Evolutionary conservation across 345 rosid genomes (phyloP).

Genomic region (Eucalyptus paniculata): DNA sequence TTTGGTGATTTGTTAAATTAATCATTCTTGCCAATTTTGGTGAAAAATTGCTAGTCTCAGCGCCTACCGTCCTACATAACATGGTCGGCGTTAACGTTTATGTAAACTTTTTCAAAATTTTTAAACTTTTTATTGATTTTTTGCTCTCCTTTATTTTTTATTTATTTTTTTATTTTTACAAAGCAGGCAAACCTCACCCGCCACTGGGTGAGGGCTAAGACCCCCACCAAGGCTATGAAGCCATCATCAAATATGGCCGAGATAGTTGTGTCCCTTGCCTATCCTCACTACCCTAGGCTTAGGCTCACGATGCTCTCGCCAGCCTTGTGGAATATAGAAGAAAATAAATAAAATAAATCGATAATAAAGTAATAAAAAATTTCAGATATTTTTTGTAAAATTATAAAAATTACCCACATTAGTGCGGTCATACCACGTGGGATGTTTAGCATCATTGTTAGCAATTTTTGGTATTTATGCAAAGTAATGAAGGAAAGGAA

Average conservation of each 20-base stretch:
- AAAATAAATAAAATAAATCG: accelerated
- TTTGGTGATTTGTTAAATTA: no score
- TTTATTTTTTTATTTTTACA: no score
- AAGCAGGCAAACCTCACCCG: accelerated
- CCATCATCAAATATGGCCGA: not conserved
- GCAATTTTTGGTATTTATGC: not conserved
- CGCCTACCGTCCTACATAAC: accelerated
- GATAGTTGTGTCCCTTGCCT: not conserved
- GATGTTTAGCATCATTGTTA: not conserved
- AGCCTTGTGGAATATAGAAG: not conserved
- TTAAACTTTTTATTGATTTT: no score
- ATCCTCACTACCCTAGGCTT: not conserved
- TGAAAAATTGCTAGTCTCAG: accelerated
- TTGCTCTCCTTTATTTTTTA: no score
- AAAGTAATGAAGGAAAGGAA: not conserved
- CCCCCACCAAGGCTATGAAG: accelerated
- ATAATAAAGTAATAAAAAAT: no score
- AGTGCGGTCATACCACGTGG: accelerated
- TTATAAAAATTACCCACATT: no score
- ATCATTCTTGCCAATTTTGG: no score
- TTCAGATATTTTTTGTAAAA: accelerated
- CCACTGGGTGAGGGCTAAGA: not conserved
- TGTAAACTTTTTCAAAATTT: accelerated
- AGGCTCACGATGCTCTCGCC: accelerated
- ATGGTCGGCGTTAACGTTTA: accelerated